A percentile compares a stretch with the other conserved stretches of the same genome.
Conservation (phyloP, 1,284 basidiomycete genomes). For the Ustilago trichophora region DNA sequence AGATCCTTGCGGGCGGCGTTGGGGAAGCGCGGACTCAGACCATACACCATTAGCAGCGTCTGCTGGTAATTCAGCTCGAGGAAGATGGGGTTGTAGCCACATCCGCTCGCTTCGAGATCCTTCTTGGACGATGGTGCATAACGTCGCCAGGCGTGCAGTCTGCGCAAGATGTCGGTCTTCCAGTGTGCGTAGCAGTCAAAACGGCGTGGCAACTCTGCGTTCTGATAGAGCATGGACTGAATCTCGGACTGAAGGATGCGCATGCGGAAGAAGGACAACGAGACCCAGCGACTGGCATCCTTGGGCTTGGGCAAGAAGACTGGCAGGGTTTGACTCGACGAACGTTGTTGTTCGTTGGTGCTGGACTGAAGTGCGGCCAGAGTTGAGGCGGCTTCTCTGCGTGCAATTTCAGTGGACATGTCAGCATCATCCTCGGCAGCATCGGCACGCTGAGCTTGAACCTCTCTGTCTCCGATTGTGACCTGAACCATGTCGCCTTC, state of each 20-base stretch:
- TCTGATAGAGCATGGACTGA: constrained; percentile 42
- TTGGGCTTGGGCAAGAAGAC: constrained; percentile 35
- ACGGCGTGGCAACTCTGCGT: constrained; percentile 49
- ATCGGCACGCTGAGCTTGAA: background rate
- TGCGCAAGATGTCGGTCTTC: constrained; percentile 45
- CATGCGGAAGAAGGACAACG: constrained; percentile 48
- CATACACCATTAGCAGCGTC: constrained; percentile 49
- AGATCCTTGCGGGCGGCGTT: constrained; percentile 41
- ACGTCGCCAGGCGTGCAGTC: constrained; percentile 38
- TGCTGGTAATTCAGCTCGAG: constrained; percentile 53
- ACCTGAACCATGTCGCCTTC: constrained; percentile 30
- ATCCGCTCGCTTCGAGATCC: constrained; percentile 37
- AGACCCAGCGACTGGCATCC: constrained; percentile 46
- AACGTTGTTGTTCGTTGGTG: constrained; percentile 10
- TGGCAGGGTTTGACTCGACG: background rate
- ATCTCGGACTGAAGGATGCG: constrained; percentile 48
- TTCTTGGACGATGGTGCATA: constrained; percentile 42
- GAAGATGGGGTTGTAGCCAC: constrained; percentile 51
- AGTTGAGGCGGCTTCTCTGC: constrained; percentile 42
- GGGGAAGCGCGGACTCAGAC: constrained; percentile 44
- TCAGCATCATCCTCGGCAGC: constrained; percentile 22
- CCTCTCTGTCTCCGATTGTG: constrained; percentile 11
- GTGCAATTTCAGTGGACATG: constrained; percentile 31
- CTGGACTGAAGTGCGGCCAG: constrained; percentile 36
- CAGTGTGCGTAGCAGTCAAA: constrained; percentile 39